A percentile compares a stretch with the other conserved stretches of the same genome.
Conservation (phyloP, 2,329 filamentous ascomycete genomes). For the Cadophora malorum region DNA sequence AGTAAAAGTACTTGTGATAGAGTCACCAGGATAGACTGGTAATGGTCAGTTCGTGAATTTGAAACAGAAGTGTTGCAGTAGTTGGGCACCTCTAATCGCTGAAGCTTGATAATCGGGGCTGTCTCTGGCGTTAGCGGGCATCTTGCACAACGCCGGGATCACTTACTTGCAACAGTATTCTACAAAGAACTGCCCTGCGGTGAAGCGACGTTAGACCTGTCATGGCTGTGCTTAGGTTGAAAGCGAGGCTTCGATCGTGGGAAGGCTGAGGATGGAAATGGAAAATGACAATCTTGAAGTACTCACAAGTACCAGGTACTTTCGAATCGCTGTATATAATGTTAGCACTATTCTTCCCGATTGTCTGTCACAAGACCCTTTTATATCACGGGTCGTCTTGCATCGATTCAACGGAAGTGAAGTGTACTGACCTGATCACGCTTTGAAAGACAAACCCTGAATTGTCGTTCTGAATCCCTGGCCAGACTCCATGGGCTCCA, state of each 20-base stretch:
- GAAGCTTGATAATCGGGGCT: slow-evolving; percentile 33
- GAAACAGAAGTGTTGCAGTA: too few species aligned
- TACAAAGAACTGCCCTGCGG: slow-evolving; percentile 34
- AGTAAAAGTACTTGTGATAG: slow-evolving; percentile 35
- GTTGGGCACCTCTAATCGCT: slow-evolving; percentile 24
- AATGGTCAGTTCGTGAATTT: background rate
- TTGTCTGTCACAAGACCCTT: background rate
- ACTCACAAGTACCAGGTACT: slow-evolving; percentile 25
- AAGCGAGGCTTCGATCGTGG: too few species aligned
- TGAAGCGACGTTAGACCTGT: background rate
- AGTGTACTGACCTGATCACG: slow-evolving; percentile 25
- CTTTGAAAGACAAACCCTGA: slow-evolving; percentile 34
- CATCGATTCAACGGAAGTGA: background rate
- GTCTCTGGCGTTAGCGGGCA: slow-evolving; percentile 1
- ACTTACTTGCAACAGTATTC: slow-evolving; percentile 39
- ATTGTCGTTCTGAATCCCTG: slow-evolving; percentile 33
- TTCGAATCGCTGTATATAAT: slow-evolving; percentile 25
- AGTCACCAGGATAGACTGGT: slow-evolving; percentile 35
- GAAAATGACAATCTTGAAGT: background rate
- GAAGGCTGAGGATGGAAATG: background rate
- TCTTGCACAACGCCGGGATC: background rate
- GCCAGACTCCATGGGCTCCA: slow-evolving; percentile 31
- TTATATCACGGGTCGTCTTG: background rate
- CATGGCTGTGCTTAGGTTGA: background rate
- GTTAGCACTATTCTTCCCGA: background rate